Percentiles rank a stretch among this genome's conserved stretches.
Evolutionary conservation across 2,329 filamentous ascomycete genomes (phyloP).

Genomic region (Teratosphaeria gauchensis): DNA sequence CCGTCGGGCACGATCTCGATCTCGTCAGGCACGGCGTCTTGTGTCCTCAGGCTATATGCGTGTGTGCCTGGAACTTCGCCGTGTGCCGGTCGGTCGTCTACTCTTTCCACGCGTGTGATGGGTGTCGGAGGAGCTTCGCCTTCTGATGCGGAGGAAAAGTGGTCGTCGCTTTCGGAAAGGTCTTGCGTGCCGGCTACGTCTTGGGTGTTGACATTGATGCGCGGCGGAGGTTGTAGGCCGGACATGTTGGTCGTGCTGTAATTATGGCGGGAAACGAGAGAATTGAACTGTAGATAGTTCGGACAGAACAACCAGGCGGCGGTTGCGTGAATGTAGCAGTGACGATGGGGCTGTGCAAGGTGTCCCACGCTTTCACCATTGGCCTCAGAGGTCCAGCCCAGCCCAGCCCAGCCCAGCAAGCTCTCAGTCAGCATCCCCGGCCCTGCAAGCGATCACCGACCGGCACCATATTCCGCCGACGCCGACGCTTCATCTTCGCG

Average conservation of each 20-base stretch:
- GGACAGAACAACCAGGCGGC: background rate
- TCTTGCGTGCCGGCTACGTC: constrained; percentile 21
- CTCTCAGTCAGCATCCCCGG: no score
- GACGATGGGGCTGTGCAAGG: background rate
- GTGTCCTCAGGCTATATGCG: constrained; percentile 48
- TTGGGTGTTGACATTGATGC: constrained; percentile 16
- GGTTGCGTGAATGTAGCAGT: background rate
- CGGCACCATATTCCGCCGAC: background rate
- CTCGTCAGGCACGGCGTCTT: constrained; percentile 55
- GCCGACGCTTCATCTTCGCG: background rate
- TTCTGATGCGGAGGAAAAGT: constrained; percentile 58
- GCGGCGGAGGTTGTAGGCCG: constrained; percentile 16
- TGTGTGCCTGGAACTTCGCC: constrained; percentile 54
- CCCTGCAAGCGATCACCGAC: background rate
- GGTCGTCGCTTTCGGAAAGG: constrained; percentile 36
- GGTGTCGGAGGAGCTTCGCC: constrained; percentile 47
- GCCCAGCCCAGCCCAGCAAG: no score
- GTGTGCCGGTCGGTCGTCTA: constrained; percentile 49
- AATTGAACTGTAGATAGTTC: background rate
- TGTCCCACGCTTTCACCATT: background rate
- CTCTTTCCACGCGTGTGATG: constrained; percentile 52
- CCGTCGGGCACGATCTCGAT: constrained; percentile 45
- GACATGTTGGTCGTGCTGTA: constrained; percentile 12
- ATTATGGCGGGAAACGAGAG: background rate
- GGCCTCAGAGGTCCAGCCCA: no score